Evolutionary conservation across 441 rosid genomes (phyloP).

Genomic region (Adansonia rubrostipa): DNA sequence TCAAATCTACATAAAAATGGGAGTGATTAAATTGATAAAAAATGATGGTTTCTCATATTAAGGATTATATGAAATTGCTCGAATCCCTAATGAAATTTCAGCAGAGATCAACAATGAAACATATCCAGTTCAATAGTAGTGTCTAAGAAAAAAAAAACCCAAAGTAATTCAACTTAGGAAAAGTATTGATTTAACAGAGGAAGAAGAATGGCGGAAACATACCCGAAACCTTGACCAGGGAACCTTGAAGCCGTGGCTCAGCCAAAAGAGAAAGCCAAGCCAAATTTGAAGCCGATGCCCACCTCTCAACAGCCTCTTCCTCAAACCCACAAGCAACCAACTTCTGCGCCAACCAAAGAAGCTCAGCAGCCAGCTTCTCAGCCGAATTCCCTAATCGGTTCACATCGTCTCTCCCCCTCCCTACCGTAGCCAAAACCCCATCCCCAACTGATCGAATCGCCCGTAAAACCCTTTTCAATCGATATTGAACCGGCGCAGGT

Average conservation of each 20-base stretch:
- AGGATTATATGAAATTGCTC: background rate
- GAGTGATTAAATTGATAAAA: background rate
- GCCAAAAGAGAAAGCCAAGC: constrained; percentile 70
- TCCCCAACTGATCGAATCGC: constrained; percentile 48
- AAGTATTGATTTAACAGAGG: background rate
- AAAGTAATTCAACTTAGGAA: background rate
- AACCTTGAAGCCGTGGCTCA: constrained; percentile 73
- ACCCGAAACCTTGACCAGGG: constrained; percentile 55
- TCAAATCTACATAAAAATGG: background rate
- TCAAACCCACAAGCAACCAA: constrained; percentile 63
- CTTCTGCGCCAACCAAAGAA: constrained; percentile 81
- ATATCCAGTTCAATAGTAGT: background rate
- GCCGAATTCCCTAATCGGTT: constrained; percentile 43
- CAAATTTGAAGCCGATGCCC: constrained; percentile 81
- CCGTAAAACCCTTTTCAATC: constrained; percentile 52
- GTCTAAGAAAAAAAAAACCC: background rate
- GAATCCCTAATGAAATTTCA: background rate
- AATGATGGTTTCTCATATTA: background rate
- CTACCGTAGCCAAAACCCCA: constrained; percentile 38
- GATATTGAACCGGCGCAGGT: constrained; percentile 31
- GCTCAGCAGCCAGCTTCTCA: constrained; percentile 87
- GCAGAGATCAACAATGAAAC: background rate
- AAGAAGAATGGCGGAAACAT: background rate
- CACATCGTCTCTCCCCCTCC: constrained; percentile 43
- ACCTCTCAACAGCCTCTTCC: constrained; percentile 70